A percentile compares a stretch with the other conserved stretches of the same genome.
Conservation (phyloP, 352 stramenopile genomes). For the Globisporangium okanoganense region DNA sequence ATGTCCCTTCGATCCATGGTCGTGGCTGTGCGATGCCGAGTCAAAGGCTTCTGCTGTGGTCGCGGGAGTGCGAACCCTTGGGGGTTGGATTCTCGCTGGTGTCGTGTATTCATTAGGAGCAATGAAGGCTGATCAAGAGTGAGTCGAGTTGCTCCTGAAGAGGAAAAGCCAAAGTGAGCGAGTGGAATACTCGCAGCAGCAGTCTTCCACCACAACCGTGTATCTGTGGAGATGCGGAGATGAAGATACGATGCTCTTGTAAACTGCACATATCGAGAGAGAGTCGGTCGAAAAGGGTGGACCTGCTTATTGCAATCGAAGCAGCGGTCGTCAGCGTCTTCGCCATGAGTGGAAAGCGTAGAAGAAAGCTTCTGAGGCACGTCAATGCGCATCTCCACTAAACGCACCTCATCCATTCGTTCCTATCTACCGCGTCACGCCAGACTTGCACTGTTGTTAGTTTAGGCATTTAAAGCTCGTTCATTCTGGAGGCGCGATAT, state of each 20-base stretch:
- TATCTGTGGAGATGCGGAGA: not conserved
- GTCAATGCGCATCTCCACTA: too few species aligned
- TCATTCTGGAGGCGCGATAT: too few species aligned
- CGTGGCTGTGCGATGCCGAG: not conserved
- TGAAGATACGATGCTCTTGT: not conserved
- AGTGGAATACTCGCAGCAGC: not conserved
- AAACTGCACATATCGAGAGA: not conserved
- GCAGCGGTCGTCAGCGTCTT: too few species aligned
- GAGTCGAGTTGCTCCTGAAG: not conserved
- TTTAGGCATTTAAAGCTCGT: too few species aligned
- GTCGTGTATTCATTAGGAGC: not conserved
- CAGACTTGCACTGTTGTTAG: too few species aligned
- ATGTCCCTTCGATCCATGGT: not conserved
- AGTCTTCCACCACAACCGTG: not conserved
- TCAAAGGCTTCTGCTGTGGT: not conserved
- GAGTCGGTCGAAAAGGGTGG: conserved; percentile 3
- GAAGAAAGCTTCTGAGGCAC: too few species aligned
- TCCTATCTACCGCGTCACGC: too few species aligned
- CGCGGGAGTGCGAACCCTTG: not conserved
- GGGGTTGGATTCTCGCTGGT: not conserved
- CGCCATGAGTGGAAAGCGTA: too few species aligned
- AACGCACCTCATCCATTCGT: too few species aligned
- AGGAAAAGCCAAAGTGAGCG: conserved; percentile 7
- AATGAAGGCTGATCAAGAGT: not conserved
- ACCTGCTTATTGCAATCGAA: too few species aligned